Base-by-base conservation (phyloP, 176 grass and related monocot genomes). In the Carex parvula region DNA sequence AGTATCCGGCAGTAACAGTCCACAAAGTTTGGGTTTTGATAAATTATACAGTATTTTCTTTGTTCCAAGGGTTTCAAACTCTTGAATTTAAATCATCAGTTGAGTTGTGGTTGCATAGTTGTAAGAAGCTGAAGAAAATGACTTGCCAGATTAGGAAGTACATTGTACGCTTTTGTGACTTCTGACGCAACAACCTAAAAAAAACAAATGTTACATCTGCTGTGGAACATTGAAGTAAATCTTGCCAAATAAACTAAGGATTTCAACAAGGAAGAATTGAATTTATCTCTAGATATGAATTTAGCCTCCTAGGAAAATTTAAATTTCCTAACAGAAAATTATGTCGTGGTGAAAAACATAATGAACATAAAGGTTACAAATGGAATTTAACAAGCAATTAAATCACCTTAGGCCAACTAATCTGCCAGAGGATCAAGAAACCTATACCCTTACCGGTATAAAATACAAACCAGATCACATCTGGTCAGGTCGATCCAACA, bases 81-180 rank as follows among this genome's bases (percentile, higher is more conserved):
- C 48, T 30, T 48, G 35, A 68, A 68, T 35, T 68, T 68, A 29
- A 76, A 76, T 54, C 48, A 54, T 13, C 50, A 29, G 22, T 32
- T 76, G 22, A 55, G 72, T 75, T 53, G 21, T 53, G 46, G 14
- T 75, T 54, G 11, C 46, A 75, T 75, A 53, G 12, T 50, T 75
- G 22, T 54, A 55, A 8, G 13, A 76, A 76, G 48, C 81, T 57
- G 66, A 48, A 56, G 71, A 20, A 64, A 24, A 79, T 81, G 37
- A 89, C 81, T 93, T 88, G 89, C 95, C 88, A 98, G 83, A 91
- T 94, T 94, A 84, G 92, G 95, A 86, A 93, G 68, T 58, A 94
- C 80, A 89, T 94, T 93, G 89, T 93, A 98, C 15, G 92, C 92
- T 67, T 94, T 89, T 0, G 89, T 79, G 88, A 98, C 86, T 89